Percentiles rank a stretch among this genome's conserved stretches.
Conservation (phyloP, 2,329 filamentous ascomycete species). For the Penicillium paneum region DNA sequence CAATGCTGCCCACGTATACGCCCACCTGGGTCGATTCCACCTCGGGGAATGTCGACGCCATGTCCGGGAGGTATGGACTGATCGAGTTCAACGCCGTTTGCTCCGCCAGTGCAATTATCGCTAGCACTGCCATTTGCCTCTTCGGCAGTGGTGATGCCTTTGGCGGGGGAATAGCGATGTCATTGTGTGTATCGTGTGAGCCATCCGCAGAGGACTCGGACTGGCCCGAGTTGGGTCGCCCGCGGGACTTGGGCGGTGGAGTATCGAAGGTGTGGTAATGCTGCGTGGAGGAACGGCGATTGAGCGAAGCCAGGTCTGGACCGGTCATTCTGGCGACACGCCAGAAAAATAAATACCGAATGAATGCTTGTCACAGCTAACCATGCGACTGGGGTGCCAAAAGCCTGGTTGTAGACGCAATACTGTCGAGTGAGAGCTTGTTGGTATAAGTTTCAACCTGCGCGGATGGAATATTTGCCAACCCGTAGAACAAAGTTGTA, state of each 20-base stretch:
- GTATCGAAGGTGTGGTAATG: conserved; percentile 51
- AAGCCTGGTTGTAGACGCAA: conserved; percentile 4
- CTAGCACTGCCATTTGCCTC: conserved; percentile 77
- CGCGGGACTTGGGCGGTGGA: conserved; percentile 46
- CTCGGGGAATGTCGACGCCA: conserved; percentile 82
- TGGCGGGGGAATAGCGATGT: conserved; percentile 17
- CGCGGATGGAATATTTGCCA: no score
- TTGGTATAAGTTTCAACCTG: not conserved
- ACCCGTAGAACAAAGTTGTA: not conserved
- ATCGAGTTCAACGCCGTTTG: conserved; percentile 98
- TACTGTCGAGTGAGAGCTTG: conserved; percentile 7
- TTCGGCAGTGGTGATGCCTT: conserved; percentile 70
- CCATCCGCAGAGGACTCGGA: conserved; percentile 39
- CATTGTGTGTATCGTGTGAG: conserved; percentile 27
- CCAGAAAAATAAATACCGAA: not conserved
- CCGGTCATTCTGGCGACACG: conserved; percentile 26
- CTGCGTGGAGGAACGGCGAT: conserved; percentile 44
- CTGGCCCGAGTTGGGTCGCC: conserved; percentile 43
- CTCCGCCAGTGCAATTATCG: conserved; percentile 84
- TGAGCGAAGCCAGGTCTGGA: conserved; percentile 30
- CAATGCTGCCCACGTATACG: conserved; percentile 84
- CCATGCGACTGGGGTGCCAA: conserved; percentile 10
- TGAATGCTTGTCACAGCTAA: not conserved
- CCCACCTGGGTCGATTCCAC: conserved; percentile 70
- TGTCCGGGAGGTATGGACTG: conserved; percentile 87